These are phyloP conservation scores for Sambucus nigra DNA, from an alignment of 129 eudicot species.

Conservation along the genomic window DNA sequence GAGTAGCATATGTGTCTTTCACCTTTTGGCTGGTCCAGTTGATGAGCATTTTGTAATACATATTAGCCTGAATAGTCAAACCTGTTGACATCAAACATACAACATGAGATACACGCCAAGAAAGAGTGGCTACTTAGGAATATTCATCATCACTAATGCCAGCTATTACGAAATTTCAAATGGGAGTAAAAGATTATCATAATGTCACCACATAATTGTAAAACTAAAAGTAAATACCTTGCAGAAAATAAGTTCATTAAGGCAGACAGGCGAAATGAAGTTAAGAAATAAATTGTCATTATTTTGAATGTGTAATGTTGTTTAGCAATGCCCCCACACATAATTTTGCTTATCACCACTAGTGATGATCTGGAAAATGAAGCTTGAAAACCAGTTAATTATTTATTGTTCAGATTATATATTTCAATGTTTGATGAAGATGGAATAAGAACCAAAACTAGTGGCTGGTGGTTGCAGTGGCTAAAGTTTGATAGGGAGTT, in stretches of 20 bases:
- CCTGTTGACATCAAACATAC: conserved; percentile 34
- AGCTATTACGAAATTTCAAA: background rate
- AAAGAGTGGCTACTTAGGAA: background rate
- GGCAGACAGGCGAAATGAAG: background rate
- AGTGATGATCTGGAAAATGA: background rate
- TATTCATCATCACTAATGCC: background rate
- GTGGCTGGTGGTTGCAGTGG: no score
- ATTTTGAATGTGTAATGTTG: background rate
- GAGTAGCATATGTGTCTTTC: conserved; percentile 69
- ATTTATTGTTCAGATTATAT: background rate
- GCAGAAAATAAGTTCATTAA: background rate
- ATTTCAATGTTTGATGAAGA: no score
- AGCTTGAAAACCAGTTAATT: background rate
- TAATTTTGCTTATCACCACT: background rate
- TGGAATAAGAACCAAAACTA: no score
- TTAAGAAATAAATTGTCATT: background rate
- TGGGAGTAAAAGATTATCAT: background rate
- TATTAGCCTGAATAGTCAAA: conserved; percentile 79
- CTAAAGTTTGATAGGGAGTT: no score
- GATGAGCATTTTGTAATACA: conserved; percentile 80
- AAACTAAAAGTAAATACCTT: background rate
- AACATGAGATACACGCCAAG: conserved; percentile 1
- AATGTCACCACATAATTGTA: background rate
- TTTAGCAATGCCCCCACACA: background rate
- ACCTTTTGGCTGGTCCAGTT: conserved; percentile 98